These are phyloP conservation scores for Berkeleyomyces rouxiae DNA, from an alignment of 2,329 filamentous ascomycete genomes.

Conservation along the genomic window DNA sequence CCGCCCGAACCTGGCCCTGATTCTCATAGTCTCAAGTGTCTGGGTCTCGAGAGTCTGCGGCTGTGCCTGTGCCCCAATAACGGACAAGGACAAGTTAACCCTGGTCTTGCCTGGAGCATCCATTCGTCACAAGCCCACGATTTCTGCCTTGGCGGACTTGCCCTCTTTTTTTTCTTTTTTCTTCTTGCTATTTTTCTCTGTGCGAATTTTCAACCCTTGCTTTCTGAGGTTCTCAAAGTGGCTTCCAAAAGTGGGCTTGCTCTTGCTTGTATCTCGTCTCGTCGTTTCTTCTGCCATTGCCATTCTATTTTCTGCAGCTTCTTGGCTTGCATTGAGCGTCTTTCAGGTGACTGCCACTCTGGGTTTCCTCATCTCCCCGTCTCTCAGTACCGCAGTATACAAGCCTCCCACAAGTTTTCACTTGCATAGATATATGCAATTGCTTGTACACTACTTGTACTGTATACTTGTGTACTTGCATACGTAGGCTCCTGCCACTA, in stretches of 20 bases:
- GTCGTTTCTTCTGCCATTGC: neutral
- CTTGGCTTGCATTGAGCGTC: neutral
- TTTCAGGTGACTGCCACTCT: neutral
- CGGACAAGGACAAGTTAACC: too few relatives aligned
- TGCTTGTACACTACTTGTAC: neutral
- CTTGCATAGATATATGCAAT: too few relatives aligned
- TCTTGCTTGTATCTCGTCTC: neutral
- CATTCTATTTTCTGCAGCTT: neutral
- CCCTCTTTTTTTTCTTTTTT: conserved; percentile 16
- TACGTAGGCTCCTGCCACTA: neutral
- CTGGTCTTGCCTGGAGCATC: neutral
- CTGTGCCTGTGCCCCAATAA: neutral
- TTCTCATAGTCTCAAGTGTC: too few relatives aligned
- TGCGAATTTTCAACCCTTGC: conserved; percentile 9
- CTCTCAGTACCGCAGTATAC: too few relatives aligned
- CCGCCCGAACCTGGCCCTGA: neutral
- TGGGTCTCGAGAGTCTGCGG: neutral
- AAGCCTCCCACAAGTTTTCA: too few relatives aligned
- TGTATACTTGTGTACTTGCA: neutral
- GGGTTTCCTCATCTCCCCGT: too few relatives aligned
- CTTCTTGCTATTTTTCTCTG: neutral
- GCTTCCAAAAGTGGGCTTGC: conserved; percentile 2
- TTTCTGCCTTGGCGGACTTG: neutral
- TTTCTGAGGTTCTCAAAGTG: conserved; percentile 7
- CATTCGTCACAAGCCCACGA: neutral